phyloP scores from a whole-genome alignment of 1,139 yeast species.

The Geotrichum fermentans region DNA sequence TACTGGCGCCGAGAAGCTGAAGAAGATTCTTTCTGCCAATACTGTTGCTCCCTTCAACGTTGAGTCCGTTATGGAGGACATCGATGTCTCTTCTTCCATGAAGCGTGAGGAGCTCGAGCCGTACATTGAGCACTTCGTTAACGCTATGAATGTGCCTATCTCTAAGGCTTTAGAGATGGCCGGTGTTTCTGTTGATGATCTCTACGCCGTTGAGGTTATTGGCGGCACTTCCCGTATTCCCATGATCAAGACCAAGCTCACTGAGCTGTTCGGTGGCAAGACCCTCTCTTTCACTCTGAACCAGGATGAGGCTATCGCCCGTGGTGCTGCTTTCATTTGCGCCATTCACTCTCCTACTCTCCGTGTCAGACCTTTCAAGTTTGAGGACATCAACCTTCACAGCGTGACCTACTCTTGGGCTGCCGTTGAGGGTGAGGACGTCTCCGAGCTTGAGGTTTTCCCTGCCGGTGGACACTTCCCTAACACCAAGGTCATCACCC shows the following conservation, averaged over 20 bases:
- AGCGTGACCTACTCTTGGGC: slow-evolving; percentile 96
- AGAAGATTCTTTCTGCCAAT: slow-evolving; percentile 96
- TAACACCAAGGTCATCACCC: slow-evolving; percentile 88
- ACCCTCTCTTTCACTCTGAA: slow-evolving; percentile 89
- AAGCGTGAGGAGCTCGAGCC: slow-evolving; percentile 92
- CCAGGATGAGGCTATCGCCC: slow-evolving; percentile 98
- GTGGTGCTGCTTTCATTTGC: slow-evolving; percentile 98
- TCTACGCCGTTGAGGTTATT: slow-evolving; percentile 88
- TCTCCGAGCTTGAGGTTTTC: slow-evolving; percentile 93
- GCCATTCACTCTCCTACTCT: slow-evolving; percentile 98
- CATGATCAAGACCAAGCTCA: slow-evolving; percentile 71
- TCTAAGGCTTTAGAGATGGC: slow-evolving; percentile 80
- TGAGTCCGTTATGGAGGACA: slow-evolving; percentile 95
- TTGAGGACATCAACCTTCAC: slow-evolving; percentile 88
- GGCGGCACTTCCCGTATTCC: slow-evolving; percentile 99
- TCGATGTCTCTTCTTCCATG: slow-evolving; percentile 87
- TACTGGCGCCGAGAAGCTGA: slow-evolving; percentile 85
- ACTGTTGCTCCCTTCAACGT: slow-evolving; percentile 89
- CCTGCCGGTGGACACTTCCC: slow-evolving; percentile 92
- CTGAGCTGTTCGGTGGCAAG: slow-evolving; percentile 81
- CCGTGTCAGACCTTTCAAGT: slow-evolving; percentile 97
- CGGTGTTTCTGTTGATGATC: slow-evolving; percentile 61
- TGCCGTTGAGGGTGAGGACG: slow-evolving; percentile 82
- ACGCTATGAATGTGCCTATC: slow-evolving; percentile 69
- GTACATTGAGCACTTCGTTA: slow-evolving; percentile 74